Percentiles rank a stretch among this genome's conserved stretches.
Evolutionary conservation across 306 rosid genomes (phyloP).

Genomic region (Quillaja saponaria): DNA sequence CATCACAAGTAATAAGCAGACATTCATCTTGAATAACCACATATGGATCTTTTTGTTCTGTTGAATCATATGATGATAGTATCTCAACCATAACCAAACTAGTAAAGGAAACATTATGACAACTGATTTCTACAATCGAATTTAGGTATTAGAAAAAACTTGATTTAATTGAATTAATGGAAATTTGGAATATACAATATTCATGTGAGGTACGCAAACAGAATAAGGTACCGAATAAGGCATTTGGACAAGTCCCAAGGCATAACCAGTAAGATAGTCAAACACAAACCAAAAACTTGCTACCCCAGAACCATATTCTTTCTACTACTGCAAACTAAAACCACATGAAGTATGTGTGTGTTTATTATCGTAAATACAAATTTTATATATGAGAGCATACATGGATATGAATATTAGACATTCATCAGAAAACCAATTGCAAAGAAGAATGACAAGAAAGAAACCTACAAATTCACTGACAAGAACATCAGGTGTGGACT

Average conservation of each 20-base stretch:
- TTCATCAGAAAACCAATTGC: slow-evolving; percentile 4
- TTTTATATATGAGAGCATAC: slow-evolving; percentile 7
- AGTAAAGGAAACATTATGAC: background rate
- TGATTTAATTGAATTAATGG: background rate
- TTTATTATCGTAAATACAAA: background rate
- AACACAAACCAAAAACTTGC: slow-evolving; percentile 6
- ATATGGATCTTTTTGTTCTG: too few species aligned
- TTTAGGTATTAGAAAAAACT: background rate
- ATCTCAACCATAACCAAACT: background rate
- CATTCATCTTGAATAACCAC: background rate
- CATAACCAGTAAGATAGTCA: background rate
- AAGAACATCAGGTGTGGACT: slow-evolving; percentile 87
- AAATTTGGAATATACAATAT: background rate
- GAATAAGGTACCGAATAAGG: too few species aligned
- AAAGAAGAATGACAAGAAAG: slow-evolving; percentile 10
- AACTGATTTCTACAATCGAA: background rate
- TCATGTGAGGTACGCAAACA: too few species aligned
- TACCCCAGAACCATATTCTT: background rate
- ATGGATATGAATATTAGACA: slow-evolving; percentile 15
- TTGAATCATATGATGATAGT: background rate
- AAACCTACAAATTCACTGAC: slow-evolving; percentile 81
- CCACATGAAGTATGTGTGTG: background rate
- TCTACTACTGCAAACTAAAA: slow-evolving; percentile 3
- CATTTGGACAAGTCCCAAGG: too few species aligned
- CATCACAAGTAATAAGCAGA: slow-evolving; percentile 4